Evolutionary conservation across 495 filamentous ascomycete genomes (phyloP), one percentile per base, ranked within the genome.

Genomic region (Cercophora scortea): DNA sequence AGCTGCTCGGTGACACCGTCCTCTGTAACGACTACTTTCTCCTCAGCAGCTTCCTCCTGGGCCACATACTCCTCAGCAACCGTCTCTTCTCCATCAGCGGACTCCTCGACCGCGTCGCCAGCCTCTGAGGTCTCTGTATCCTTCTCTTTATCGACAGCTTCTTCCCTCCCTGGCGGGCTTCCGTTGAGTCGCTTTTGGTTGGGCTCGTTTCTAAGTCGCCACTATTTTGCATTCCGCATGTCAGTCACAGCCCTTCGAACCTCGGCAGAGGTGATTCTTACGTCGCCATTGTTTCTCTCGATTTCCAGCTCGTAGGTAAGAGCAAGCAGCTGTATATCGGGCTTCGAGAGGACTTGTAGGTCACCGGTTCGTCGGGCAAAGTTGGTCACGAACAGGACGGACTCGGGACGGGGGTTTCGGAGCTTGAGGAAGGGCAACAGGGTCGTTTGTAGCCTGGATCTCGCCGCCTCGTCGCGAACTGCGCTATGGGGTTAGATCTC

Each of bases 351-450:
- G 4, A 95, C 90, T 32, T 85, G 78, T 39, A 88, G 80, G 62
- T 99, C 93, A 52, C 93, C 93, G 1, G 93, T 97, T 68, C 83
- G 89, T 41, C 84, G 80, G 46, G 91, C 87, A 68, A 97, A 96
- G 53, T 90, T 84, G 48, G 80, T 83, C n/a, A 96, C 74, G 48
- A 88, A 70, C 55, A 84, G 83, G 51, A 96, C 67, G 56, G 89
- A 95, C 41, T 81, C 81, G 6, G 89, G 79, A 5, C 66, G 77
- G 10, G 93, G 93, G 2, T 68, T 80, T 52, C 88, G 79, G 55
- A 94, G 69, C 40, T 80, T 89, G 25, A 97, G 59, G 61, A 99
- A 96, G 0, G 93, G 94, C 6, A 85, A 69, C 43, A 95, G 79
- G 8, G 86, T 82, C 0, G 85, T 92, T 58, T 96, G 84, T 34